Evolutionary conservation across 352 stramenopile genomes (phyloP), one percentile per base, ranked within the genome.

Genomic region (Phytophthora kernoviae): DNA sequence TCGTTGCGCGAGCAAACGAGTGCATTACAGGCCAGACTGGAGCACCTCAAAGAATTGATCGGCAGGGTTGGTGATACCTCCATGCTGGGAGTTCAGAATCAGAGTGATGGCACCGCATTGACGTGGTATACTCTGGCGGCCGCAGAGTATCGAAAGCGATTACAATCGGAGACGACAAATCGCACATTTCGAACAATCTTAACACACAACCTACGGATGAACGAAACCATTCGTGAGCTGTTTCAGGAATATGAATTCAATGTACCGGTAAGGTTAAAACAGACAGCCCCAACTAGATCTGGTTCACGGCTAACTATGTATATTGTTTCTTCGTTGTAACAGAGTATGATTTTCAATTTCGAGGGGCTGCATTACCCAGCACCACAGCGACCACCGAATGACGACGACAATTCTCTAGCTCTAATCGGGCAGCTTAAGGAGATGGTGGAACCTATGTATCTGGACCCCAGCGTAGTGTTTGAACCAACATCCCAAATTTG

Each of bases 361-460:
- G 45, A 60, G 4, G 32, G 36, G 1, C 54, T 40, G 6, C 9
- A 9, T 17, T 22, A 30, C 27, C 48, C 40, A 21, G 17, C 15
- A 2, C n/a, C 22, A 14, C 27, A 32, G 1, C 11, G 24, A 1
- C 46, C 55, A 12, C 15, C 41, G 9, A 15, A 24, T 1, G 17
- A 36, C 9, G 1, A 34, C n/a, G 37, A 63, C 17, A 43, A 32
- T 17, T 44, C 36, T 6, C 18, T 21, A 8, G 5, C n/a, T 11
- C 8, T 67, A 20, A 64, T 75, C 9, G 27, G 40, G 10, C 61
- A 61, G 27, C 62, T 75, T n/a, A 55, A 71, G 21, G 53, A 55
- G 2, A 53, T 20, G 47, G 59, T 68, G 21, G 51, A 44, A 4
- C 21, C 22, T 8, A 41, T 75, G n/a, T 71, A 68, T 24, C 51